Evolutionary conservation across 768 basidiomycete genomes (phyloP), one percentile per base, ranked within the genome.

Genomic region (Podaxis sp.): DNA sequence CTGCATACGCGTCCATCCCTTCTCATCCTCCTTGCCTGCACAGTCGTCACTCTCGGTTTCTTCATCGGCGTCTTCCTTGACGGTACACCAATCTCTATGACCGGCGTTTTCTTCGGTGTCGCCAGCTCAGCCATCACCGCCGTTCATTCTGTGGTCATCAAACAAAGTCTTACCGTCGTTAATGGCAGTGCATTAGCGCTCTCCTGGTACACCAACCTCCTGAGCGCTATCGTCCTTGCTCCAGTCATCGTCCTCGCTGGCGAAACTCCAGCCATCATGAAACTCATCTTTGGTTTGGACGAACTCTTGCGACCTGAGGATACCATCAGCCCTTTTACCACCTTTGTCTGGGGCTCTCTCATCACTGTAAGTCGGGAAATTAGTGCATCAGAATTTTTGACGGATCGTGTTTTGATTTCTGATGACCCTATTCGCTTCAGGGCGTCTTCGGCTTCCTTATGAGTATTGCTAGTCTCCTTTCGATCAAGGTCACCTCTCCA

Each of bases 401-500:
- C 37, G 49, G 33, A 25, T 49, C 6, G 51, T 57, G 37, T 40
- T 40, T 13, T 13, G n/a, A 36, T 57, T 6, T 38, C 25, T 61
- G 36, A 24, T 65, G 27, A 33, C 13, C 6, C 7, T 64, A 15
- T 22, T 25, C 41, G 1, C 13, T 12, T 15, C 41, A 94, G 92
- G 95, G 95, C 36, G 77, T 83, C 17, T 77, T 97, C 57, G 96
- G 96, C 9, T 98, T 97, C 82, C 76, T 96, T 68, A 97, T 98
- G 86, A 93, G 91, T 76, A 85, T 98, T 58, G 95, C 96, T 9
- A 93, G 92, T 65, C 78, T 96, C 64, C 81, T 98, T 33, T 95
- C 93, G 25, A 97, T 98, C 80, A 96, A 98, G 74, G 91, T 98
- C 64, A 98, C 96, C 7, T 96, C 94, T 1, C 96, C 96, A 13